Evolutionary conservation across 306 rosid species (phyloP), one percentile per base, ranked within the genome.

Genomic region (Vigna nakashimae): DNA sequence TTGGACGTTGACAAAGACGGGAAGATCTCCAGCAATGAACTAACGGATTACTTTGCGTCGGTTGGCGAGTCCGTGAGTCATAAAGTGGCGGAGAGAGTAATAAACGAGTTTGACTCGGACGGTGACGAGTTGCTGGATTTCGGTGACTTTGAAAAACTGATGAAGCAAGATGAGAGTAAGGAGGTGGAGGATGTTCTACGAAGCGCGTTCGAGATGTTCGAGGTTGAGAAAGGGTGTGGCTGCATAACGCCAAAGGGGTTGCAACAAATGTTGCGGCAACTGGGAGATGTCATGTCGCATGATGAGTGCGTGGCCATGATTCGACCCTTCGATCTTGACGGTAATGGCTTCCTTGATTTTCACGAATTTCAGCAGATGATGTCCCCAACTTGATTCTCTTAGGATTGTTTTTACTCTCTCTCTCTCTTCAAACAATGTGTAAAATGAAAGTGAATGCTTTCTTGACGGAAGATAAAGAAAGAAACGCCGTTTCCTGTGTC

Each of bases 191-290:
- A 79, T 20, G 86, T 83, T 79, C 45, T 83, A 1, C 72, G 75
- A 24, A 65, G 66, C 3, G 92, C 91, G 32, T 90, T 90, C 10
- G 81, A 83, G 86, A 90, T 86, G 92, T 88, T 90, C 66, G 91
- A 87, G 82, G 80, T 65, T 32, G 89, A 82, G 15, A 80, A 82
- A 65, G 96, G 91, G 1, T 74, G 87, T 2, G 92, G 92, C 0
- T 82, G 63, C 69, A 88, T 90, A 10, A 85, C 85, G 0, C 87
- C 92, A 0, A 46, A 65, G 10, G 91, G 96, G 0, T 57, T 90
- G 85, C 92, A 84, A 30, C 66, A 57, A 12, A 91, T 85, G 92
- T 76, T 88, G 56, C 53, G 53, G 2, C 83, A 71, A 18, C 66
- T 90, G 0, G 92, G 96, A 3, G 90, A 88, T n/a, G 56, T 69